These are phyloP conservation scores for Anethum foeniculum DNA, from an alignment of 140 eudicot species.

Conservation along the genomic window DNA sequence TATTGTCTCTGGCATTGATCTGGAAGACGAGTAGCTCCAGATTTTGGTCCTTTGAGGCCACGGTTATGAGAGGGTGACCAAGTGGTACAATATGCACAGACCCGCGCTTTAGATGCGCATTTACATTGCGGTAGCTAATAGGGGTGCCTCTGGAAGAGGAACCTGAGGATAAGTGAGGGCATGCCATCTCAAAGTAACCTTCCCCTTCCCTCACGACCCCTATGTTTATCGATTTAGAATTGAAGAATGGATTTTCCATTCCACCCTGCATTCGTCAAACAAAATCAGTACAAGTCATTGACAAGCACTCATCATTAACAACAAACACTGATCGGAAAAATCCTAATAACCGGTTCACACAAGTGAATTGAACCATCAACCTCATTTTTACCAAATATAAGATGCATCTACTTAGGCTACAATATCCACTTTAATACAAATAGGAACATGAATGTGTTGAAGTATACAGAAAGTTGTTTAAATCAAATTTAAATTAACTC, in stretches of 20 bases:
- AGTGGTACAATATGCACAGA: neutral
- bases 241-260: conserved; percentile 29
- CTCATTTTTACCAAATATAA: neutral
- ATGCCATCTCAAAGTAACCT: conserved; percentile 35
- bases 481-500: neutral
- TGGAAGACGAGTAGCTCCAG: neutral
- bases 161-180: conserved; percentile 21
- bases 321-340: neutral
- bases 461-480: neutral
- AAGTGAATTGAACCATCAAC: neutral
- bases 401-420: neutral
- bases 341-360: neutral
- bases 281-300: neutral
- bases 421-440: neutral
- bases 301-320: neutral
- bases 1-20: neutral
- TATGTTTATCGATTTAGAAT: conserved; percentile 28
- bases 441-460: neutral
- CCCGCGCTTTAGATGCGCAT: neutral
- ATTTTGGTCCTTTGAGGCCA: neutral
- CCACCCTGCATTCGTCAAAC: conserved; percentile 24
- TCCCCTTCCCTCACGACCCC: conserved; percentile 22
- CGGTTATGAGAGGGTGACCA: conserved; percentile 3
- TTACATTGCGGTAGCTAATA: neutral
- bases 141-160: neutral